Evolutionary conservation across 2,329 filamentous ascomycete species (phyloP).

Genomic region (Botrytis aclada): DNA sequence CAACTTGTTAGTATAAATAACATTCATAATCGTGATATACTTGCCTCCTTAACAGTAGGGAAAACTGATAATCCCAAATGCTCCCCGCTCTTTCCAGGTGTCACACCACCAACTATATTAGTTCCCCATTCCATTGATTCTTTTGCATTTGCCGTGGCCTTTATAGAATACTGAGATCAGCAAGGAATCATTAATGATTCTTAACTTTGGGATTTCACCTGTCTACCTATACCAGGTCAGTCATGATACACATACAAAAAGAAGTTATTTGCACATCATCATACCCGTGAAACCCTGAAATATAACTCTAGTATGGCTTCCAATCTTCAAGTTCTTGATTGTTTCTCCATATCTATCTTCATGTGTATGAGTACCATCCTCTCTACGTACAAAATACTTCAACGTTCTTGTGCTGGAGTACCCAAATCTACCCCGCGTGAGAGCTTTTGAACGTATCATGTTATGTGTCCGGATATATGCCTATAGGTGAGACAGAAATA

Average conservation of each 20-base stretch:
- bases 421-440: constrained; percentile 25
- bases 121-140: constrained; percentile 77
- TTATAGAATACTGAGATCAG: constrained; percentile 1
- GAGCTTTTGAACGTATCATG: constrained; percentile 13
- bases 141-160: constrained; percentile 72
- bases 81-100: constrained; percentile 65
- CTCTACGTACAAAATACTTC: constrained; percentile 25
- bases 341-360: constrained; percentile 48
- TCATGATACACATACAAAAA: background rate
- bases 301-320: constrained; percentile 62
- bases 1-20: background rate
- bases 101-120: constrained; percentile 75
- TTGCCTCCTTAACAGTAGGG: constrained; percentile 60
- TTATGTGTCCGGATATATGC: too few relatives aligned
- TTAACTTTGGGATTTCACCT: constrained; percentile 35
- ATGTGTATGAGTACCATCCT: background rate
- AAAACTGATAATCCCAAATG: constrained; percentile 72
- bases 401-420: constrained; percentile 9
- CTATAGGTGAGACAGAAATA: too few relatives aligned
- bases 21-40: background rate
- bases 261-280: background rate
- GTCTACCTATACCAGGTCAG: constrained; percentile 15
- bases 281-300: constrained; percentile 69
- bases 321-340: constrained; percentile 63
- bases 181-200: background rate